Evolutionary conservation across 805 yeast species (phyloP).

Genomic region (Lipomyces sp.): DNA sequence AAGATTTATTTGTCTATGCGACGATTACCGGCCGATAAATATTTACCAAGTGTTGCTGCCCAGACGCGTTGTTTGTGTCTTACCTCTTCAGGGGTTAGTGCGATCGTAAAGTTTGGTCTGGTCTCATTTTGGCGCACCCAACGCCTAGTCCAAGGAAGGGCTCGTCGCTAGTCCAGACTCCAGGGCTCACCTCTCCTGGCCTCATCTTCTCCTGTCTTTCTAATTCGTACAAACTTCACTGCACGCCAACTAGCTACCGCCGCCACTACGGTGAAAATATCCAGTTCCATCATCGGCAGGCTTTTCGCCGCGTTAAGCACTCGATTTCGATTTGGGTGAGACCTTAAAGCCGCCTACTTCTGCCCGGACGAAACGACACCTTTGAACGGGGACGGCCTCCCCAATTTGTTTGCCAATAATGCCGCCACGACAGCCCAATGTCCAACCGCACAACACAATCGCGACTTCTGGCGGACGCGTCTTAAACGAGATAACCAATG

Average conservation of each 20-base stretch:
- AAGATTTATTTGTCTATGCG: no score
- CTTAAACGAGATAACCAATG: conserved; percentile 25
- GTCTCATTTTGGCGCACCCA: neutral
- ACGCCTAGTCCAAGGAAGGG: no score
- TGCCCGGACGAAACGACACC: no score
- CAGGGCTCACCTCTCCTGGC: neutral
- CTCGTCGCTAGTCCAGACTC: no score
- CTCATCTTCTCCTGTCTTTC: neutral
- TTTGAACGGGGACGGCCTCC: neutral
- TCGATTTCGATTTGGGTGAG: no score
- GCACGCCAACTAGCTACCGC: neutral
- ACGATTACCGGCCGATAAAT: neutral
- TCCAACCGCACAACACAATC: conserved; percentile 8
- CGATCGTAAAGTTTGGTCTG: neutral
- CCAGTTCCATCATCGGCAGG: neutral
- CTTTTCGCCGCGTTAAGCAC: no score
- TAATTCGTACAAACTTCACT: neutral
- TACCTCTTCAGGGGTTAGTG: conserved; percentile 1
- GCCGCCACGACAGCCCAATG: conserved; percentile 5
- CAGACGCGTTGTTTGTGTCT: conserved; percentile 3
- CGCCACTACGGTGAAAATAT: neutral
- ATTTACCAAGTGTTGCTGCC: neutral
- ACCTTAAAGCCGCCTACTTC: neutral
- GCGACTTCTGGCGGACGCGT: conserved; percentile 20
- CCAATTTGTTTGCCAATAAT: neutral